Evolutionary conservation across 176 grass and related monocot species (phyloP), one percentile per base, ranked within the genome.

Genomic region (Pontederia crassipes): DNA sequence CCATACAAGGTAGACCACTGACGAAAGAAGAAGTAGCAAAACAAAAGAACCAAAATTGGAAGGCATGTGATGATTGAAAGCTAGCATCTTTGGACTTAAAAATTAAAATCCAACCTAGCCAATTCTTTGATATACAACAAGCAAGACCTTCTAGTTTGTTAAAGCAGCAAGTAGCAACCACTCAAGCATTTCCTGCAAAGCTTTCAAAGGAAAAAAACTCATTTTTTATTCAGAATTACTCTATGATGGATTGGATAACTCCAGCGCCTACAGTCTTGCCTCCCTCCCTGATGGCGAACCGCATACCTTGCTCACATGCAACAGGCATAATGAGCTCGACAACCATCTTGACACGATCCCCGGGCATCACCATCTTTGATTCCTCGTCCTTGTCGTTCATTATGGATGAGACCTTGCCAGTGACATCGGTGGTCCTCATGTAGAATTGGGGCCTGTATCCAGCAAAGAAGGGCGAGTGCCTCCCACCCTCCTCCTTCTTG

Each of bases 351-450:
- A 95, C 61, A 27, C 86, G 83, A 63, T 90, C 86, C 71, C 86
- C 86, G 0, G 90, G 90, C 86, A 89, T 95, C 65, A 88, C 84
- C 86, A 89, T 90, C 74, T 89, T 89, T 0, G 90, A 81, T 77
- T 89, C 86, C 86, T 95, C 90, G 48, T 95, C 90, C 80, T 95
- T 90, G 74, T 95, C 86, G 8, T 89, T 89, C 90, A 89, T 89
- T 15, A 89, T 89, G 26, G 66, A 79, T 8, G 86, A 79, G 8
- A 95, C 86, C 54, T 58, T 89, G 10, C 85, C 86, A 0, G 90
- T 95, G 20, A 86, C 90, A 12, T 89, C 86, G 3, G 90, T 95
- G 18, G 90, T 95, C 58, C 90, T 51, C 90, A 89, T 95, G 76
- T 89, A 95, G 74, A 95, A 95, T 68, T 89, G 86, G 0, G 90